Evolutionary conservation across 371 early-diverging fungal genomes (phyloP).

Genomic region (Actinomortierella ambigua): DNA sequence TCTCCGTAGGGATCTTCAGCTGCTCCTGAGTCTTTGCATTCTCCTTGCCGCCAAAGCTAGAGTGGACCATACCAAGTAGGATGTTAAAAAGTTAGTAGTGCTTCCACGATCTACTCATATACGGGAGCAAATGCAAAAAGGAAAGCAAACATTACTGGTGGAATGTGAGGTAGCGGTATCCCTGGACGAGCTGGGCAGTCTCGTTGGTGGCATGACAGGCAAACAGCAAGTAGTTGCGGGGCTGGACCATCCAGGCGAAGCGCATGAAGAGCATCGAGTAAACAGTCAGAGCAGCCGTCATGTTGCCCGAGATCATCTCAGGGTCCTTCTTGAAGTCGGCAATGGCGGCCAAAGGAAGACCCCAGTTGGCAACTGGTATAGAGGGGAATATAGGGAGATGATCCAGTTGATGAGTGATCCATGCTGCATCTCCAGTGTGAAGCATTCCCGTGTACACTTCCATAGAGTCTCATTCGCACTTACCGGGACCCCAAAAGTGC

Average conservation of each 20-base stretch:
- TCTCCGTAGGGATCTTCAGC: constrained; percentile 30
- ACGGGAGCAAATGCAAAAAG: no score
- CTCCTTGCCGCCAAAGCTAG: constrained; percentile 50
- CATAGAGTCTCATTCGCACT: constrained; percentile 8
- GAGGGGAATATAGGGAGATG: constrained; percentile 1
- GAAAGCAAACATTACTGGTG: constrained; percentile 50
- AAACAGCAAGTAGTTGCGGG: constrained; percentile 89
- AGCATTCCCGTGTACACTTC: background rate
- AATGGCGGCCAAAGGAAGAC: constrained; percentile 94
- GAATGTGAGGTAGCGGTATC: constrained; percentile 81
- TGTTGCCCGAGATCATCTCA: constrained; percentile 92
- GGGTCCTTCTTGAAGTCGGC: constrained; percentile 93
- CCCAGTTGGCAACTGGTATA: constrained; percentile 91
- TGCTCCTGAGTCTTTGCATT: constrained; percentile 21
- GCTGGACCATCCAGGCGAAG: constrained; percentile 93
- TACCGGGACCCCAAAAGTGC: constrained; percentile 93
- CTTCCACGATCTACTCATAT: no score
- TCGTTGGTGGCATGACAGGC: constrained; percentile 95
- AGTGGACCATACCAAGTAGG: constrained; percentile 3
- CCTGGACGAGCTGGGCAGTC: constrained; percentile 84
- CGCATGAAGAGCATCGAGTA: constrained; percentile 96
- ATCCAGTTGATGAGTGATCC: background rate
- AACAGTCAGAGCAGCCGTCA: constrained; percentile 69
- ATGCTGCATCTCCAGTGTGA: no score
- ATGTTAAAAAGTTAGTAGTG: constrained; percentile 1